Percentiles rank a stretch among this genome's conserved stretches.
phyloP scores from a whole-genome alignment of 2,329 filamentous ascomycete species.

The Orbilia brochopaga region DNA sequence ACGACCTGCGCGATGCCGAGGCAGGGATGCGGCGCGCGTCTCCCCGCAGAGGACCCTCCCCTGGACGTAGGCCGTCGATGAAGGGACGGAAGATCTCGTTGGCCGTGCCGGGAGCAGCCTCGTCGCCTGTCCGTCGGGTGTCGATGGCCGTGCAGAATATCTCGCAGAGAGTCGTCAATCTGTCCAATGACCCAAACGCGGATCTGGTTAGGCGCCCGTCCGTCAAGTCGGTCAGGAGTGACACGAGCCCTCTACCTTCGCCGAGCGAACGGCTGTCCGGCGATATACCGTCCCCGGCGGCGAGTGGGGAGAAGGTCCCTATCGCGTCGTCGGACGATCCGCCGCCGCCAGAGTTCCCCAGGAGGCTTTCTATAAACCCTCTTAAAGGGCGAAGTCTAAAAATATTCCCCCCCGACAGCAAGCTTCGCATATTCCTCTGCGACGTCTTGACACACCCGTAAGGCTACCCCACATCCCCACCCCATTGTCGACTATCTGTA shows the following conservation, averaged over 20 bases:
- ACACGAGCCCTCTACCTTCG: slow-evolving; percentile 65
- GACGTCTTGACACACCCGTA: slow-evolving; percentile 81
- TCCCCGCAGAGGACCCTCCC: slow-evolving; percentile 30
- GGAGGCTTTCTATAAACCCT: slow-evolving; percentile 67
- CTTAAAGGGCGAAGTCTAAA: slow-evolving; percentile 84
- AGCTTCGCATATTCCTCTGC: slow-evolving; percentile 75
- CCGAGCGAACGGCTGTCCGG: slow-evolving; percentile 63
- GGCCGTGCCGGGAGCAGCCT: slow-evolving; percentile 56
- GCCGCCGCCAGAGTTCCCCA: slow-evolving; percentile 60
- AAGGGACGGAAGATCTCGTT: slow-evolving; percentile 46
- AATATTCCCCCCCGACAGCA: slow-evolving; percentile 79
- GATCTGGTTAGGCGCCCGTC: slow-evolving; percentile 74
- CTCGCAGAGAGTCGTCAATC: slow-evolving; percentile 96
- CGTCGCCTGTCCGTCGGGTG: slow-evolving; percentile 62
- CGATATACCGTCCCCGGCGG: slow-evolving; percentile 63
- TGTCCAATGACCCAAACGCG: slow-evolving; percentile 78
- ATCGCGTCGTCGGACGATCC: slow-evolving; percentile 31
- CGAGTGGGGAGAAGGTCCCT: slow-evolving; percentile 31
- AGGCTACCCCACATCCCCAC: slow-evolving; percentile 17
- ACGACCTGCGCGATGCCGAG: slow-evolving; percentile 54
- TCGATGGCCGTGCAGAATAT: slow-evolving; percentile 67
- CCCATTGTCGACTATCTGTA: not conserved
- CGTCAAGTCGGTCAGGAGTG: slow-evolving; percentile 66
- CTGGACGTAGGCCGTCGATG: slow-evolving; percentile 28
- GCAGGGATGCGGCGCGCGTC: slow-evolving; percentile 52